Base-by-base conservation (phyloP, 2,329 filamentous ascomycete genomes). In the Clonostachys chloroleuca region DNA sequence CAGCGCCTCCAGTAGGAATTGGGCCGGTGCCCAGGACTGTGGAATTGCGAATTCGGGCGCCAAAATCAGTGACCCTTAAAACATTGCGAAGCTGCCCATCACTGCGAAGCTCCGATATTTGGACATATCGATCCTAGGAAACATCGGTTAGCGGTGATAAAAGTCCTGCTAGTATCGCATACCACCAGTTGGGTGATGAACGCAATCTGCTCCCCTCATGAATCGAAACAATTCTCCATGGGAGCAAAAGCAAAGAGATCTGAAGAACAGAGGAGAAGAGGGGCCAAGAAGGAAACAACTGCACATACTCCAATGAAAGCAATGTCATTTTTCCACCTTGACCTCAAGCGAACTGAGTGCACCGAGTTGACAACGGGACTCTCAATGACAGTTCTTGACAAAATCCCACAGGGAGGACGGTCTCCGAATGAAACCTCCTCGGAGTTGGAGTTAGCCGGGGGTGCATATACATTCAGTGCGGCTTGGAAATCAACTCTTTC, bases 61-160 rank as follows among this genome's bases (percentile, higher is more conserved):
- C 83, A 61, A 97, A 92, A 61, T 96, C 84, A 39, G 77, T 75
- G 64, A 92, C 95, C 50, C 80, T 80, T n/a, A 80, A 74, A n/a
- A 96, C 73, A 58, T 90, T 83, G 53, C 84, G 80, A 20, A 96
- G 75, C 57, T 87, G 84, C 2, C 84, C 84, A 59, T 87, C 81
- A 41, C 74, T 73, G 6, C 75, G 73, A 3, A 94, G 78, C 62
- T 95, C 87, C 56, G 84, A 87, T 52, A 97, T 82, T 54, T 92
- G 86, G 41, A 99, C 78, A 56, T 83, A 89, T 52, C 87, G 80
- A 54, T 95, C 87, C 83, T 87, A 42, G 13, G 12, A 39, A 47
- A 47, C 9, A 30, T 9, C 16, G 5, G 41, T 44, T 33, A n/a
- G 24, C 9, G 24, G 24, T 30, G 24, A 10, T 30, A 10, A 10